These are phyloP conservation scores for Dipteronia dyeriana DNA, from an alignment of 345 rosid species.

Conservation along the genomic window DNA sequence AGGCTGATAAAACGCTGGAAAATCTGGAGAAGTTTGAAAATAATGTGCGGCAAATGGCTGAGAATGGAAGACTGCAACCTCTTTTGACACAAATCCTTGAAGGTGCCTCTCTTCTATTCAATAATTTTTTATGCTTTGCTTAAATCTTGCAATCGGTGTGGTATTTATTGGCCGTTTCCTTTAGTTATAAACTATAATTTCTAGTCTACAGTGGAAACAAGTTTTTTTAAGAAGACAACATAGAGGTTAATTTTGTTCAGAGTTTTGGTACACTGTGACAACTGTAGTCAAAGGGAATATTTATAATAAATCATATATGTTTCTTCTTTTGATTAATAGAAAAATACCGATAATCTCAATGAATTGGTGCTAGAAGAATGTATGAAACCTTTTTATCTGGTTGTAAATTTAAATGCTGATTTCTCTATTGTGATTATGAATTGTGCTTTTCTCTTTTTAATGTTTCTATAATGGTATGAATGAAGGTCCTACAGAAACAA, in stretches of 20 bases:
- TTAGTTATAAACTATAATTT: not conserved
- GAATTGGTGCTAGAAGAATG: not conserved
- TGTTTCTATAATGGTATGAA: slow-evolving; percentile 28
- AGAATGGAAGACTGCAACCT: slow-evolving; percentile 53
- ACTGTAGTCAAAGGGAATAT: not conserved
- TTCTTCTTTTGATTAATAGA: not conserved
- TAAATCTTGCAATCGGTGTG: slow-evolving; percentile 12
- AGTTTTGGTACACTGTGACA: not conserved
- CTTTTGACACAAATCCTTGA: slow-evolving; percentile 76
- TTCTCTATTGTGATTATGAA: slow-evolving; percentile 10
- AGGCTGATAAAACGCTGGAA: slow-evolving; percentile 71
- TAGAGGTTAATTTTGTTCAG: not conserved
- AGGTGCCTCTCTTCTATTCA: slow-evolving; percentile 47
- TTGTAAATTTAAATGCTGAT: slow-evolving; percentile 1
- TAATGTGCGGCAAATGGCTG: slow-evolving; percentile 37
- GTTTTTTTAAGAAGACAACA: not conserved
- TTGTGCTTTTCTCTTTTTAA: slow-evolving; percentile 16
- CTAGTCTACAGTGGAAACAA: slow-evolving; percentile 35
- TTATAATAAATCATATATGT: not conserved
- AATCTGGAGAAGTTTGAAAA: too few relatives aligned
- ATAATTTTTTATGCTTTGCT: slow-evolving; percentile 15
- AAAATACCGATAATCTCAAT: not conserved
- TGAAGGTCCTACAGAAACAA: slow-evolving; percentile 81
- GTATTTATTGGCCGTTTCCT: not conserved
- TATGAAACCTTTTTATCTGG: not conserved